A percentile compares a stretch with the other conserved stretches of the same genome.
Conservation (phyloP, 2,329 filamentous ascomycete genomes). For the Thielaviopsis ethacetica region DNA sequence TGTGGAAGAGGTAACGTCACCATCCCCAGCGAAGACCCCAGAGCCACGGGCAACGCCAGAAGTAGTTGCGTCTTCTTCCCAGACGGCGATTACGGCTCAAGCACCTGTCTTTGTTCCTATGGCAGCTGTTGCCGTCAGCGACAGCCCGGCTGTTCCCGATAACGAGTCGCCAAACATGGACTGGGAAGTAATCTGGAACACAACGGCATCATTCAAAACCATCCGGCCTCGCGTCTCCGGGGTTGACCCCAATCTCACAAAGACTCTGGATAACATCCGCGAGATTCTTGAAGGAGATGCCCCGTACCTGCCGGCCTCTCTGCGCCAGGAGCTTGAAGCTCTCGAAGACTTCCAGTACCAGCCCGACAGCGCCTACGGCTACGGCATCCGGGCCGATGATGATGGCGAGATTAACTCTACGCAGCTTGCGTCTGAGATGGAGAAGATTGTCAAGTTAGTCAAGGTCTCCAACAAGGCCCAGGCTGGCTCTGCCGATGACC, state of each 20-base stretch:
- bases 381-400: background rate
- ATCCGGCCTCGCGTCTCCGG: constrained; percentile 1
- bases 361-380: constrained; percentile 3
- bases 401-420: background rate
- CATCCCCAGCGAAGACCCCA: too few species aligned
- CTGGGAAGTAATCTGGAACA: constrained; percentile 9
- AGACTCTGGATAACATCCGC: constrained; percentile 5
- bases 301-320: constrained; percentile 4
- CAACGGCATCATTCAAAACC: constrained; percentile 8
- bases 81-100: too few species aligned
- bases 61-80: too few species aligned
- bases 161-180: background rate
- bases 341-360: constrained; percentile 10
- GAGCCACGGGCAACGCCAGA: too few species aligned
- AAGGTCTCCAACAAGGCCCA: constrained; percentile 4
- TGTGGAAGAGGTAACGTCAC: too few species aligned
- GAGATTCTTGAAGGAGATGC: constrained; percentile 8
- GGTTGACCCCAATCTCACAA: background rate
- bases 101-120: too few species aligned
- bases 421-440: background rate
- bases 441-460: background rate
- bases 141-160: background rate
- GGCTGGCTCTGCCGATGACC: background rate
- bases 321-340: constrained; percentile 5
- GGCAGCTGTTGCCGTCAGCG: background rate